Conservation (phyloP, 352 stramenopile genomes). For the Phytophthora quininea region DNA sequence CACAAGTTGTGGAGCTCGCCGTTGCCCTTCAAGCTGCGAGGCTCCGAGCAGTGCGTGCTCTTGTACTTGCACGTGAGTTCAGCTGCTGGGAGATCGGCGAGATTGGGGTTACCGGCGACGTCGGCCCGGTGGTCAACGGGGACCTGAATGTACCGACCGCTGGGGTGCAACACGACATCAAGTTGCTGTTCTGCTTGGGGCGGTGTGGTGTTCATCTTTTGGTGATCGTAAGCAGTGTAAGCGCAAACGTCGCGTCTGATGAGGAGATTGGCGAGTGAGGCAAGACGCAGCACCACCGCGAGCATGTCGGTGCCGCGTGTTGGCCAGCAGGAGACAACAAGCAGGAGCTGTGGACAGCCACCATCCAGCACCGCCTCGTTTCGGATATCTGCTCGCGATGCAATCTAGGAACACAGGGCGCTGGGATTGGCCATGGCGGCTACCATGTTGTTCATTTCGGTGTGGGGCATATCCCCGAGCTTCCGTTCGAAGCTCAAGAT, state of each 20-base stretch:
- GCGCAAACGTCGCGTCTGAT: constrained; percentile 19
- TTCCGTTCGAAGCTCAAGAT: too few species aligned
- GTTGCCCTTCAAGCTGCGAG: constrained; percentile 20
- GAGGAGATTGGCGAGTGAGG: constrained; percentile 5
- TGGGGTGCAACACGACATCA: constrained; percentile 26
- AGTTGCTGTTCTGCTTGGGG: constrained; percentile 12
- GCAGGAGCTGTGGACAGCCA: background rate
- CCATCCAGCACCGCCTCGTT: background rate
- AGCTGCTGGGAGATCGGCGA: constrained; percentile 6
- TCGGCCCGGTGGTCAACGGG: constrained; percentile 17
- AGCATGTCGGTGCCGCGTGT: background rate
- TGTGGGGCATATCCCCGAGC: too few species aligned
- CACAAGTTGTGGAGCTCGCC: constrained; percentile 55
- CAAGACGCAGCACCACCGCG: background rate
- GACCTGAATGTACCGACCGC: constrained; percentile 16
- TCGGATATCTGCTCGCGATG: background rate
- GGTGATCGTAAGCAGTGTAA: constrained; percentile 23
- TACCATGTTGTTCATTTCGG: too few species aligned
- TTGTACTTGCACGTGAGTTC: constrained; percentile 33
- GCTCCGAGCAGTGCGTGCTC: constrained; percentile 10
- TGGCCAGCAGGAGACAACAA: background rate
- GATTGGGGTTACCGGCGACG: background rate
- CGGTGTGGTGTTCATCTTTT: constrained; percentile 21
- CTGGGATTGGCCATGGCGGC: background rate
- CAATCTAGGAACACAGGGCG: background rate